Conservation (phyloP, 306 rosid genomes). For the Castanea sativa region DNA sequence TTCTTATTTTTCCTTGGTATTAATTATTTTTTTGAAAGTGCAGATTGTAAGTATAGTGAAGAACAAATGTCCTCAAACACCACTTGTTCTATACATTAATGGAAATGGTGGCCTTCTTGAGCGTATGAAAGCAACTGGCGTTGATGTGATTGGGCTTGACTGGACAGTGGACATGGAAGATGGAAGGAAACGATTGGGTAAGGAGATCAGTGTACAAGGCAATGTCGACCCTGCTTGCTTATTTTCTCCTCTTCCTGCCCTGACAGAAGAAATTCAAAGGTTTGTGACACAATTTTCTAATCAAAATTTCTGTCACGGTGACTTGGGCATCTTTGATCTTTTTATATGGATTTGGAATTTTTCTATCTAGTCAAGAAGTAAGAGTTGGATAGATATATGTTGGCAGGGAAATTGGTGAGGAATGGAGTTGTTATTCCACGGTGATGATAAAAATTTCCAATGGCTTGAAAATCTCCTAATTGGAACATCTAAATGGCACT, state of each 20-base stretch:
- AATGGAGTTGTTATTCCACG: background rate
- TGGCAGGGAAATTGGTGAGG: background rate
- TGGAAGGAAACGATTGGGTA: slow-evolving; percentile 79
- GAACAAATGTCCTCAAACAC: slow-evolving; percentile 69
- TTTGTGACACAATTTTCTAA: slow-evolving; percentile 31
- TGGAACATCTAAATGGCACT: background rate
- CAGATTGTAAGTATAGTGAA: slow-evolving; percentile 76
- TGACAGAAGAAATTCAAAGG: slow-evolving; percentile 92
- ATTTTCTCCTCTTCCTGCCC: slow-evolving; percentile 76
- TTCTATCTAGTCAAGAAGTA: slow-evolving; percentile 4
- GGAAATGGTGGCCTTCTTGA: slow-evolving; percentile 98
- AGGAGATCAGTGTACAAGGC: slow-evolving; percentile 80
- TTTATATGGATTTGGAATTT: slow-evolving; percentile 2
- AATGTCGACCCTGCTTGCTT: slow-evolving; percentile 91
- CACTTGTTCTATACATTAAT: slow-evolving; percentile 88
- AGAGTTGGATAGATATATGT: slow-evolving; percentile 1
- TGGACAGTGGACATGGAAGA: slow-evolving; percentile 99
- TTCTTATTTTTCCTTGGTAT: slow-evolving; percentile 6
- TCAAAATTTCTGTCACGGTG: background rate
- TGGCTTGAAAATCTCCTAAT: background rate
- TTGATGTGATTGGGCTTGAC: slow-evolving; percentile 91
- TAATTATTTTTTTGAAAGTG: slow-evolving; percentile 19
- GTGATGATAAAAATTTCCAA: background rate
- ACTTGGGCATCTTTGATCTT: slow-evolving; percentile 7
- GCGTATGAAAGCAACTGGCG: slow-evolving; percentile 85